Evolutionary conservation across 495 filamentous ascomycete species (phyloP), one percentile per base, ranked within the genome.

Genomic region (Bryoglossum gracile): DNA sequence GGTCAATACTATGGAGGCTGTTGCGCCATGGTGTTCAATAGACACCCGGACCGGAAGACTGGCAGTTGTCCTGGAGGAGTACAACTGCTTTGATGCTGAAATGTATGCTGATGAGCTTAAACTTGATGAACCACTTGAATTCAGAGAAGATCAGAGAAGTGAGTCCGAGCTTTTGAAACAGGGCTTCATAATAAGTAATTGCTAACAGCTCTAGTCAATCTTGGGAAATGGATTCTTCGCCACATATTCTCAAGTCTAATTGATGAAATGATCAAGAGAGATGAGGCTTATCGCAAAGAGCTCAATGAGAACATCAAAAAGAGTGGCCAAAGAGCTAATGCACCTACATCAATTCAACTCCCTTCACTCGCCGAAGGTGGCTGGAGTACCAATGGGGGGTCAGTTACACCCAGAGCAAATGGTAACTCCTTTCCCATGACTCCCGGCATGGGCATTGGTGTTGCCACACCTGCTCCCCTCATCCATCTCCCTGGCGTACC

Each of bases 81-180:
- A 92, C 57, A 89, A 92, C 52, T 97, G 92, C 62, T 98, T 98
- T 58, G 94, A 97, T 65, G 94, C 90, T 30, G 92, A 98, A 62
- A 84, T 94, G 68, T 98, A 98, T 62, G 90, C 89, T 0, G 92
- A 97, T 61, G 88, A 96, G 60, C 66, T 88, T 8, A 67, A 79
- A 13, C 46, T 91, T 39, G 74, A 83, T 16, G 84, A 94, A 53
- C 70, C 76, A 11, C 68, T 84, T 17, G 84, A 90, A 13, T 94
- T 94, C 58, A 75, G 84, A 37, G 90, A 96, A 53, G 92, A 98
- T 58, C 94, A 98, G 70, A 81, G 92, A 70, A 91, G 89, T 94
- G 80, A 62, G 84, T 62, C n/a, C n/a, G n/a, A n/a, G n/a, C n/a
- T 3, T 25, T 35, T 18, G 14, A 23, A 14, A 24, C 19, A 24